Percentiles rank a stretch among this genome's conserved stretches.
These are phyloP conservation scores for Euryodendron excelsum DNA, from an alignment of 148 eudicot species.

Conservation along the genomic window DNA sequence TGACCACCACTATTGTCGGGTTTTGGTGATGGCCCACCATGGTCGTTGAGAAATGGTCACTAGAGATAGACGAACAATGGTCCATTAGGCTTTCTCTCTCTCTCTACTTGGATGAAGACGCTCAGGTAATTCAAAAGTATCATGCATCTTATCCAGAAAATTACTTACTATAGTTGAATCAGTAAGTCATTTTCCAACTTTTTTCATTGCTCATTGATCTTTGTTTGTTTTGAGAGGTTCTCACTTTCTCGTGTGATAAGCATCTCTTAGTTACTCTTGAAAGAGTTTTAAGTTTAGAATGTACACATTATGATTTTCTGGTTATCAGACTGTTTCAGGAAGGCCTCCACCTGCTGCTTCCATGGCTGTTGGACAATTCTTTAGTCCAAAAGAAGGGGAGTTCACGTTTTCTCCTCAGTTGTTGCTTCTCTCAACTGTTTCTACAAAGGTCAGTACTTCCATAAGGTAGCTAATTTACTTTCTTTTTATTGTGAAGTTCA, in stretches of 20 bases:
- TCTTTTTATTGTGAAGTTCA: background rate
- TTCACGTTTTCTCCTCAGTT: conserved; percentile 44
- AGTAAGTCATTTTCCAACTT: no score
- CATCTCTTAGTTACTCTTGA: background rate
- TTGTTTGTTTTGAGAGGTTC: background rate
- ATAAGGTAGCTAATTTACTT: conserved; percentile 7
- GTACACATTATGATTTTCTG: conserved; percentile 16
- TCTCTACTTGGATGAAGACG: no score
- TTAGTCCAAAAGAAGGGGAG: conserved; percentile 60
- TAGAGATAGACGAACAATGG: no score
- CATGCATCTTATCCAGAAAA: no score
- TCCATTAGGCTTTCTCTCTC: no score
- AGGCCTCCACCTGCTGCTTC: conserved; percentile 98
- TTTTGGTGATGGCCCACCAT: no score
- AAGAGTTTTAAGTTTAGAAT: background rate
- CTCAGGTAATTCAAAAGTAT: no score
- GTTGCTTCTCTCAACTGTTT: conserved; percentile 55
- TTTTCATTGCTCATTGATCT: background rate
- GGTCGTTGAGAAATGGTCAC: no score
- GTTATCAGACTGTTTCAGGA: conserved; percentile 79
- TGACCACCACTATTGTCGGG: no score
- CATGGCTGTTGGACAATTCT: conserved; percentile 98
- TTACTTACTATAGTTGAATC: no score
- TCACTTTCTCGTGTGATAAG: conserved; percentile 1
- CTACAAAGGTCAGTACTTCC: conserved; percentile 48